These are phyloP conservation scores for Globisporangium sylvaticum DNA, from an alignment of 352 stramenopile species.

Conservation along the genomic window DNA sequence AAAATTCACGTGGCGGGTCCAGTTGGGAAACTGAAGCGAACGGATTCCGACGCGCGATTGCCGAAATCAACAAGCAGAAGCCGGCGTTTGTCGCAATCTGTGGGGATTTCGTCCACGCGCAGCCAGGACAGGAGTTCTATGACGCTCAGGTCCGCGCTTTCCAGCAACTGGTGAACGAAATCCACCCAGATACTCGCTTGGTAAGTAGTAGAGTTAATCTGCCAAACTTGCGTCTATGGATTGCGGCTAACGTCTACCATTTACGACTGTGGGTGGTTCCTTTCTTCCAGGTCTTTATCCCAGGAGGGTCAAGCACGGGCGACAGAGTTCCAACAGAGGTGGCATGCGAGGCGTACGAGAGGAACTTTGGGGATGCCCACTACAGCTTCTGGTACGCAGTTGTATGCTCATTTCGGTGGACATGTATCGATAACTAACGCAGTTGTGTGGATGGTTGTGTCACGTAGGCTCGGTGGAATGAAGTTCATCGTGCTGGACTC, in stretches of 20 bases:
- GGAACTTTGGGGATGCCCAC: slow-evolving; percentile 55
- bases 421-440: too few species aligned
- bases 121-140: slow-evolving; percentile 35
- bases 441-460: not conserved
- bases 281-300: slow-evolving; percentile 43
- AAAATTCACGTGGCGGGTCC: slow-evolving; percentile 37
- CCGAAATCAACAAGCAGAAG: slow-evolving; percentile 38
- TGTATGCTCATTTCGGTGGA: not conserved
- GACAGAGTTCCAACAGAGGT: not conserved
- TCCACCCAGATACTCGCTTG: slow-evolving; percentile 51
- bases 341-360: slow-evolving; percentile 30
- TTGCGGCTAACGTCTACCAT: too few species aligned
- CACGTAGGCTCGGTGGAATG: slow-evolving; percentile 58
- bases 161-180: slow-evolving; percentile 58
- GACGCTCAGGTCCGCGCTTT: slow-evolving; percentile 43
- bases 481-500: slow-evolving; percentile 81
- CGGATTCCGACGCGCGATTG: slow-evolving; percentile 45
- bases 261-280: not conserved
- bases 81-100: slow-evolving; percentile 69
- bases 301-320: slow-evolving; percentile 30
- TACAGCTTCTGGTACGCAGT: slow-evolving; percentile 72
- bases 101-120: slow-evolving; percentile 52
- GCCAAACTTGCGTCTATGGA: too few species aligned
- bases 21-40: slow-evolving; percentile 37
- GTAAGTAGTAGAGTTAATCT: slow-evolving; percentile 24